Evolutionary conservation across 1,139 yeast genomes (phyloP).

Genomic region (Diutina mesorugosa): DNA sequence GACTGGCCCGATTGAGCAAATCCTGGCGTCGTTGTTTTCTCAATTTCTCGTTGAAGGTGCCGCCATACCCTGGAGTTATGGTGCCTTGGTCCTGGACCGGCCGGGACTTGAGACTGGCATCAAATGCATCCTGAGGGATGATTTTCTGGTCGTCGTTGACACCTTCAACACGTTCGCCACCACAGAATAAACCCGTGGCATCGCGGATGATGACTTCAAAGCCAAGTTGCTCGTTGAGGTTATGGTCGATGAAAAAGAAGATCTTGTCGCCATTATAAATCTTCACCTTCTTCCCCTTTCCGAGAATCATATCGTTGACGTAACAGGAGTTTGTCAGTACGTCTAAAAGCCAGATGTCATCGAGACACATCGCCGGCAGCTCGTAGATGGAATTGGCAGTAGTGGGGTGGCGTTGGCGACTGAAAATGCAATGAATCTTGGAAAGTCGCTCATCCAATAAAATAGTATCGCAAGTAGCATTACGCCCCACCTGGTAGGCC

Average conservation of each 20-base stretch:
- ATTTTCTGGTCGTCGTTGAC: background rate
- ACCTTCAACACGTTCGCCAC: slow-evolving; percentile 12
- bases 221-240: slow-evolving; percentile 35
- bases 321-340: slow-evolving; percentile 70
- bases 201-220: slow-evolving; percentile 41
- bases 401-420: slow-evolving; percentile 47
- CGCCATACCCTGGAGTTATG: background rate
- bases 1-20: background rate
- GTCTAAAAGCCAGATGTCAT: slow-evolving; percentile 75
- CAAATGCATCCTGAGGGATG: background rate
- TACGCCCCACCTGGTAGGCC: slow-evolving; percentile 54
- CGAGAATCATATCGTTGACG: slow-evolving; percentile 46
- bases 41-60: background rate
- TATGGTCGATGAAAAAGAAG: slow-evolving; percentile 50
- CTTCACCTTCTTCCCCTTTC: slow-evolving; percentile 48
- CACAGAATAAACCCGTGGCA: slow-evolving; percentile 42
- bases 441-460: slow-evolving; percentile 70
- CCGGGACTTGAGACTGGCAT: background rate
- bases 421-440: slow-evolving; percentile 65
- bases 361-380: slow-evolving; percentile 55
- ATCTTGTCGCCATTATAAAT: slow-evolving; percentile 54
- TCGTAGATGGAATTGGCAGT: slow-evolving; percentile 39
- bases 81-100: slow-evolving; percentile 2
- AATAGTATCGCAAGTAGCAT: slow-evolving; percentile 42
- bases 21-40: slow-evolving; percentile 1